phyloP scores from a whole-genome alignment of 2,329 filamentous ascomycete genomes.

The Hymenoscyphus fructigenus region DNA sequence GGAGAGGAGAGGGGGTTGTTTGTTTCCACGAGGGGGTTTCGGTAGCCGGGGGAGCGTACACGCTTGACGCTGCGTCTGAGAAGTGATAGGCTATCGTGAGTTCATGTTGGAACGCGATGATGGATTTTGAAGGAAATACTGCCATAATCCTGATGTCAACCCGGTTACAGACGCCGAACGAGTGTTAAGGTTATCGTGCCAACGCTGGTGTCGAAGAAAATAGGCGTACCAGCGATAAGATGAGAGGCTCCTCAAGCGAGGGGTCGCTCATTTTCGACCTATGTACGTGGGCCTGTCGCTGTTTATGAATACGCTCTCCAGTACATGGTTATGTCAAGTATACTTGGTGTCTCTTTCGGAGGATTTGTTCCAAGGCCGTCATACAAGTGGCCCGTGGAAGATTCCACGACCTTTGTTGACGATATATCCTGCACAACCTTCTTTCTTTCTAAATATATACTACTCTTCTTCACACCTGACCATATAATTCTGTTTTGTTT shows the following conservation, averaged over 20 bases:
- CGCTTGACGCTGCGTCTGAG: neutral
- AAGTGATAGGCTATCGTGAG: conserved; percentile 1
- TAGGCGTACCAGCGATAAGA: neutral
- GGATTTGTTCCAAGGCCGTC: neutral
- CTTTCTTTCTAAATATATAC: conserved; percentile 1
- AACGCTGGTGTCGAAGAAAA: neutral
- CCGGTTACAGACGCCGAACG: neutral
- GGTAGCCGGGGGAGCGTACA: neutral
- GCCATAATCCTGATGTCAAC: neutral
- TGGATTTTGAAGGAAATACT: neutral
- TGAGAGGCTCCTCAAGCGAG: neutral
- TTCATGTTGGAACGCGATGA: neutral
- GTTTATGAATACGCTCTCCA: neutral
- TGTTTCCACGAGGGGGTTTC: neutral
- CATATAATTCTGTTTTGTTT: neutral
- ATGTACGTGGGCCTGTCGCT: neutral
- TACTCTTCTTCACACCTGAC: neutral
- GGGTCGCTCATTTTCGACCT: neutral
- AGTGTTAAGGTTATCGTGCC: neutral
- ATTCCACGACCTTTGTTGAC: neutral
- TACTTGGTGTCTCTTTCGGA: neutral
- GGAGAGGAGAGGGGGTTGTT: neutral
- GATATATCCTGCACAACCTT: neutral
- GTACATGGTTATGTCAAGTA: neutral
- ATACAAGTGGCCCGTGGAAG: neutral